Base-by-base conservation (phyloP, 2,329 filamentous ascomycete species). In the Claviceps arundinis region DNA sequence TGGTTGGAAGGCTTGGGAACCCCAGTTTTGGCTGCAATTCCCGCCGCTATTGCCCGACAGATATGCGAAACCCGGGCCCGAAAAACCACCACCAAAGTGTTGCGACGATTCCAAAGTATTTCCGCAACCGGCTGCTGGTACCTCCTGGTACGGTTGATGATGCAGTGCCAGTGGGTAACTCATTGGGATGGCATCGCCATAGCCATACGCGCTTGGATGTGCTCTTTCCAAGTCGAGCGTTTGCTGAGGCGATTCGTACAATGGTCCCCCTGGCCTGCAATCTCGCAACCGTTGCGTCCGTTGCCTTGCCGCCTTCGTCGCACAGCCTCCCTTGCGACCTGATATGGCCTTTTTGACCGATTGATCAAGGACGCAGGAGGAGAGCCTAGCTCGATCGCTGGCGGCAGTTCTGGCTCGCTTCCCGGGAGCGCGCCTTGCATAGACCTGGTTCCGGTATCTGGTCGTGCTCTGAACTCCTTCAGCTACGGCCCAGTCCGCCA, bases 391-490 rank as follows among this genome's bases (percentile, higher is more conserved):
- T 34, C 9, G 30, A 34, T 34, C 30, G 9, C 30, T 34, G 30
- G 9, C 55, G 54, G 48, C 50, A 2, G 49, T 37, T 17, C 41
- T 34, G 42, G 42, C 49, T 55, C 41, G 47, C 52, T 52, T 52
- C 24, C 55, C 47, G 50, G 47, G 53, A 17, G 34, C 40, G 50
- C 60, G 62, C 16, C 64, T 61, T 14, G 59, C 47, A 24, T 69
- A 60, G 54, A 69, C 69, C 26, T 61, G 64, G 58, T 82, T 83
- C 57, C 85, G 80, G 65, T 87, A 89, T 57, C 84, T 73, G 1
- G 91, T 96, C 0, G 91, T 97, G 54, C 88, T 91, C 66, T 89
- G 81, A 48, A 96, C 86, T 26, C 87, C 87, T 24, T 84, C 70
- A 19, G 69, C 68, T 37, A 88, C 70, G 0, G 88, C 87, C 65